Evolutionary conservation across 352 stramenopile genomes (phyloP), one percentile per base, ranked within the genome.

Genomic region (Phytopythium ostracodes): DNA sequence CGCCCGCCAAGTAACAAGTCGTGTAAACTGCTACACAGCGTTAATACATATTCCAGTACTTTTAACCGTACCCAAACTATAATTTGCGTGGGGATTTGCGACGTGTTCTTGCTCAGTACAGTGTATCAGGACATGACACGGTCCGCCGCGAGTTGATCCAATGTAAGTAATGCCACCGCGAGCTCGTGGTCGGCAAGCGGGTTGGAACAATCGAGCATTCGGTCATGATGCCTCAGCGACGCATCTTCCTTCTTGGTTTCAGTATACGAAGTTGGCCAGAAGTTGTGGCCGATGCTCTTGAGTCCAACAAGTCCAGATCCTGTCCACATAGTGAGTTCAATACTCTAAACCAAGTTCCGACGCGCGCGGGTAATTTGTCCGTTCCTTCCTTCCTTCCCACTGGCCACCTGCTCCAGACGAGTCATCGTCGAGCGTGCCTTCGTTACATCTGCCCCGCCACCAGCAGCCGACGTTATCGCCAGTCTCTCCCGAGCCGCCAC

Each of bases 151-250:
- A 27, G n/a, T 35, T n/a, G 7, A 12, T 12, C 17, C 25, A 15
- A 18, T 27, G 58, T 72, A 52, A 64, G 63, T 72, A 73, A 76
- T 51, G 38, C 35, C 62, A 66, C 36, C 59, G 43, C 27, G 14
- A 69, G 64, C 47, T 49, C 58, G 60, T 71, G 61, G 60, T 20
- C 42, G 20, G 22, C 18, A 17, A 56, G 29, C 24, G 17, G 2
- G 38, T 14, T 44, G 38, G 38, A 38, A 38, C 33, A 38, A 38
- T 52, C 14, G n/a, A 18, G 46, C 33, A 2, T 27, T 31, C 43
- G 22, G 43, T 24, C 43, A 49, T 2, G 43, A 4, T 38, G 33
- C 33, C 33, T 38, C 43, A 49, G 43, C 43, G 2, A 6, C 17
- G 42, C 18, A 15, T n/a, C 24, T 12, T 18, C 25, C 14, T 5